Base-by-base conservation (phyloP, 257 asterid species). In the Hygrophila difformis region DNA sequence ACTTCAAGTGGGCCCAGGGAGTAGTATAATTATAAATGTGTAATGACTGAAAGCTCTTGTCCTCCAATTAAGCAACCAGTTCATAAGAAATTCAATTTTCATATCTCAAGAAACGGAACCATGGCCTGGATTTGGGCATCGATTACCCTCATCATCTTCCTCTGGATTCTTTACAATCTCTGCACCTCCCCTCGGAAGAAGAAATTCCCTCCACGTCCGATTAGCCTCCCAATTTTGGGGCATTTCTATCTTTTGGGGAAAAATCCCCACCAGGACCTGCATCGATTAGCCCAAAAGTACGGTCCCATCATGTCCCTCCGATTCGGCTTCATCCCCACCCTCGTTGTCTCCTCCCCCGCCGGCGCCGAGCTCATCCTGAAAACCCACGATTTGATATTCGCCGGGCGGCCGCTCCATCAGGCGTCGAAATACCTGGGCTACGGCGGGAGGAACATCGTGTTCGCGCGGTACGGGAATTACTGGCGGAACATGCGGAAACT, bases 401-500 rank as follows among this genome's bases (percentile, higher is more conserved):
- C 57, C 13, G 48, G 43, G 60, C n/a, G 68, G 64, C 26, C 61
- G 1, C 37, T 11, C 3, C 10, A 8, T 15, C 62, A 50, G 14
- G 49, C 49, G 2, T 23, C 55, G 12, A 39, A 23, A 48, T 23
- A 26, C 42, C 24, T 64, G 12, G 5, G 51, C 24, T 69, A 59
- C 18, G 65, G 26, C 2, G 49, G 36, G 11, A 46, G 50, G 7
- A 23, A 60, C 23, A 0, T 69, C 19, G 21, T 52, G n/a, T 60
- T 60, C 31, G 55, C 59, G 0, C 55, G 53, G 11, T 70, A 61
- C 57, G 63, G 72, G 1, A 21, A 65, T 1, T 52, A 60, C 22
- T 70, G 76, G 72, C 68, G 66, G 24, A 43, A 61, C 34, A 64
- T 64, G 66, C 69, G 63, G 5, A 70, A 64, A 12, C 10, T 60